Base-by-base conservation (phyloP, 805 yeast genomes). In the Candida endomychidarum region DNA sequence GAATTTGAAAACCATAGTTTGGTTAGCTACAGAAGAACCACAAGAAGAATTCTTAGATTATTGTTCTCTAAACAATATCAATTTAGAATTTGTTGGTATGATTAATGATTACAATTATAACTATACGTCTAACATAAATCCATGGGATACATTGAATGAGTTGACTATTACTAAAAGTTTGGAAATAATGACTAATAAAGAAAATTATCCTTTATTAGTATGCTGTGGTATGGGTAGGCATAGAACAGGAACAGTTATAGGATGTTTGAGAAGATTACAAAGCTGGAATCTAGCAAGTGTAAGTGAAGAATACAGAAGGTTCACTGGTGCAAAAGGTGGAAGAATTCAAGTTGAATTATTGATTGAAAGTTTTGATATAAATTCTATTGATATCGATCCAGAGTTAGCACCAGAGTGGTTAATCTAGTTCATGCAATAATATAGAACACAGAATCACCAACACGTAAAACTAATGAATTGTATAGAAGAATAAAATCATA, bases 181-280 rank as follows among this genome's bases (percentile, higher is more conserved):
- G 46, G 84, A 82, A 46, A 72, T 88, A 23, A 84, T 91, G 14
- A 77, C 82, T 31, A 77, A 86, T 51, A 75, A 74, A 47, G 73
- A 77, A n/a, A 79, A 81, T 57, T 86, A 87, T 54, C 98, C 99
- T 0, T 53, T 93, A 46, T 66, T 93, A 37, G 90, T 90, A 4
- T 93, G 98, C 60, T 93, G 98, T 54, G 96, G 97, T 10, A 93
- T 93, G 99, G 99, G 99, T 0, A 72, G 99, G 50, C 99, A 91
- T 61, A 73, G 99, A 49, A 90, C 98, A 0, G 99, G 99, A 1
- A 90, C 98, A 0, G 96, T 93, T 3, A 80, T 93, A 44, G 99
- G 99, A 1, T 91, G 99, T 60, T 66, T 91, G 34, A 70, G 99
- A 47, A 74, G 96, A 44, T 67, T 93, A 14, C 97, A 93, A 71